phyloP scores from a whole-genome alignment of 371 early-diverging fungal genomes.

The Mortierella sp. region DNA sequence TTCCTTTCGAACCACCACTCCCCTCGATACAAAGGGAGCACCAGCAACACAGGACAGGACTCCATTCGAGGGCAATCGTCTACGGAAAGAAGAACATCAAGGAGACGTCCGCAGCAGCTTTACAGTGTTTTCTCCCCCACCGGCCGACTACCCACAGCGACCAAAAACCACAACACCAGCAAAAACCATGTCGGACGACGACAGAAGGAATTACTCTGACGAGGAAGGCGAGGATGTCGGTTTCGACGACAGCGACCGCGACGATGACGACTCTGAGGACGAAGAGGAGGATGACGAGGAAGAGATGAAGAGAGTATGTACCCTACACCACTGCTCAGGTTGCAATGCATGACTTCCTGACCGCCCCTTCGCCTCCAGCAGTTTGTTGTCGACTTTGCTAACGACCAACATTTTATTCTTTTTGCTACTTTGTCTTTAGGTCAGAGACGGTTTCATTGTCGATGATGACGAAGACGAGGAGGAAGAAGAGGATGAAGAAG shows the following conservation, averaged over 20 bases:
- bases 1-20: background rate
- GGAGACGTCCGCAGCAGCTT: background rate
- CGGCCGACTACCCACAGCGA: background rate
- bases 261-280: slow-evolving; percentile 69
- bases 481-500: slow-evolving; percentile 51
- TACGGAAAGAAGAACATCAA: background rate
- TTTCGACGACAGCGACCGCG: slow-evolving; percentile 59
- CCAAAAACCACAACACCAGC: background rate
- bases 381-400: background rate
- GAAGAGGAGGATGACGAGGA: slow-evolving; percentile 73
- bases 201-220: slow-evolving; percentile 59
- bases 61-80: background rate
- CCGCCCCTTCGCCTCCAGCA: no score
- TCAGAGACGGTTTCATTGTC: slow-evolving; percentile 76
- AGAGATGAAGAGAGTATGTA: slow-evolving; percentile 51
- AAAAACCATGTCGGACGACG: slow-evolving; percentile 55
- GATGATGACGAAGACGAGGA: slow-evolving; percentile 75
- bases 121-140: background rate
- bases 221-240: slow-evolving; percentile 69
- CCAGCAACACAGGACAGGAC: background rate
- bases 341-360: background rate
- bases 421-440: no score
- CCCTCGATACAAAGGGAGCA: background rate
- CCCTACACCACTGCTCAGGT: background rate
- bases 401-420: background rate